These are phyloP conservation scores for Salvia miltiorrhiza DNA, from an alignment of 257 asterid genomes.

Conservation along the genomic window DNA sequence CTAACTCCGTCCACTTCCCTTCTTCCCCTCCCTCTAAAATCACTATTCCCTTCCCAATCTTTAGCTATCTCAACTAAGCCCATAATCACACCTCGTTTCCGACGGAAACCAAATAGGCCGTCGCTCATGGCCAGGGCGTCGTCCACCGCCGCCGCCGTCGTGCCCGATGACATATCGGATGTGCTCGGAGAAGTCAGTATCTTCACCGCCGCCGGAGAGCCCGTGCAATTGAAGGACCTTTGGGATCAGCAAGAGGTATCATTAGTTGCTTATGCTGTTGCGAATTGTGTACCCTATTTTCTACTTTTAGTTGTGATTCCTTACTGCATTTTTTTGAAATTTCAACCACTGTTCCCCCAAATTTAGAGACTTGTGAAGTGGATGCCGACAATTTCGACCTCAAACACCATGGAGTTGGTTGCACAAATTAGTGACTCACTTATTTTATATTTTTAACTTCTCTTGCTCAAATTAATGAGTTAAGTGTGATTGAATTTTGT, in stretches of 20 bases:
- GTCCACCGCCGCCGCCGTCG: constrained; percentile 36
- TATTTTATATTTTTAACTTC: not conserved
- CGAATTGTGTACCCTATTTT: not conserved
- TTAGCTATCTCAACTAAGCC: constrained; percentile 24
- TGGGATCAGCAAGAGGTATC: constrained; percentile 83
- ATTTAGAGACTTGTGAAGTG: not conserved
- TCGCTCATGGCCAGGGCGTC: constrained; percentile 29
- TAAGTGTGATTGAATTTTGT: not conserved
- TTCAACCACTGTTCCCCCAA: not conserved
- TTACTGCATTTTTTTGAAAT: not conserved
- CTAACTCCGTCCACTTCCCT: constrained; percentile 18
- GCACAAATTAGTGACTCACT: not conserved
- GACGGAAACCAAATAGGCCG: constrained; percentile 16
- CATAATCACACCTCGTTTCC: constrained; percentile 5
- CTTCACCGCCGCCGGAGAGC: constrained; percentile 65
- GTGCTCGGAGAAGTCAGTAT: constrained; percentile 59
- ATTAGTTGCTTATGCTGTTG: not conserved
- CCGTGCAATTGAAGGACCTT: constrained; percentile 64
- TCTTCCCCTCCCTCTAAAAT: constrained; percentile 10
- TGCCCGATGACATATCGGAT: constrained; percentile 47
- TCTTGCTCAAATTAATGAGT: not conserved
- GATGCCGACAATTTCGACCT: not conserved
- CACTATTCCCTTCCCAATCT: constrained; percentile 15
- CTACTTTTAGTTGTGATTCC: not conserved
- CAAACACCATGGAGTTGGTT: not conserved